Conservation (phyloP, 371 early-diverging fungal genomes). For the Actinomucor elegans region DNA sequence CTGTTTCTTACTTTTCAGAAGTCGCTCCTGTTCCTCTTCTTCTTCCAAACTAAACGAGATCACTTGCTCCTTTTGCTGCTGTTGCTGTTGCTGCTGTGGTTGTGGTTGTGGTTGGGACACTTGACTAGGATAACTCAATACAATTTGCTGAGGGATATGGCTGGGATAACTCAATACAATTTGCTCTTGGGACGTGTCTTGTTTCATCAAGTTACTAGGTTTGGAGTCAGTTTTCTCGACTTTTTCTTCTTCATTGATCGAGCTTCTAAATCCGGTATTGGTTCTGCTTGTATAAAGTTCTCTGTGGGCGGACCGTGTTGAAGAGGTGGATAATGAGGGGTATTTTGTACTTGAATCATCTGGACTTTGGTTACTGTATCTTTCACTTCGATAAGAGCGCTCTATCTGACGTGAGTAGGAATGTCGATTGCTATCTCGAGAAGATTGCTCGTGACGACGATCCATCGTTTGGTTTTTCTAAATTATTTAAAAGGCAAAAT, state of each 20-base stretch:
- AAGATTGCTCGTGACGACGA: conserved; percentile 7
- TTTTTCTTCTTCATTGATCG: too few species aligned
- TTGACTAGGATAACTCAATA: too few species aligned
- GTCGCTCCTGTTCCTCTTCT: not conserved
- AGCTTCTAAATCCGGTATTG: too few species aligned
- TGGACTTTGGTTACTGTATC: conserved; percentile 2
- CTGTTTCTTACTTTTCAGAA: not conserved
- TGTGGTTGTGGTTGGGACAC: not conserved
- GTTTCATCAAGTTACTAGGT: too few species aligned
- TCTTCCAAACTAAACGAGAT: too few species aligned
- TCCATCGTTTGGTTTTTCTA: conserved; percentile 5
- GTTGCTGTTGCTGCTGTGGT: not conserved
- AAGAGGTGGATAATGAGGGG: not conserved
- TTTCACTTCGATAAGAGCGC: not conserved
- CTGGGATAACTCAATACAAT: too few species aligned
- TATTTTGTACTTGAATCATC: conserved; percentile 1
- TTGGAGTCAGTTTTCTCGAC: too few species aligned
- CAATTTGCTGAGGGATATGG: too few species aligned
- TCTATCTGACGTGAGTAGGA: not conserved
- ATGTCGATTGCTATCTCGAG: not conserved
- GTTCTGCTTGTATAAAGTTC: too few species aligned
- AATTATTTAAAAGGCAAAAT: too few species aligned
- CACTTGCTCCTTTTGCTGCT: not conserved
- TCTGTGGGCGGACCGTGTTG: too few species aligned
- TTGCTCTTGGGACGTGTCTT: too few species aligned